Evolutionary conservation across 768 basidiomycete species (phyloP), one percentile per base, ranked within the genome.

Genomic region (Suillus lakei): DNA sequence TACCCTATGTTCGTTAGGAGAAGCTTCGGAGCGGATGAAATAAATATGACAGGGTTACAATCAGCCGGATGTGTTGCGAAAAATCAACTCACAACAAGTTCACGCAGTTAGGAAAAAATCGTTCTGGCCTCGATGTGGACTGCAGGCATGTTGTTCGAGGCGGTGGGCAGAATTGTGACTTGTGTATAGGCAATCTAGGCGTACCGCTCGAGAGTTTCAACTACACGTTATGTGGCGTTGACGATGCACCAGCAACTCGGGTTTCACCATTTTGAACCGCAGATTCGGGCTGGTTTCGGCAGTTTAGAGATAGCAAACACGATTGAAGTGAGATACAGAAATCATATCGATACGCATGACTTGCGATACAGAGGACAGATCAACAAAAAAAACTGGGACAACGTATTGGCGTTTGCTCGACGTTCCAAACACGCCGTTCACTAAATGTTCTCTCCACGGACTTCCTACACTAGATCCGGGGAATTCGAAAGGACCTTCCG

Each of bases 401-500:
- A 39, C 23, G 26, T 2, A 23, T 15, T 51, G 13, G 2, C n/a
- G n/a, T 9, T 32, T 21, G 18, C 12, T 54, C 53, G 32, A 51
- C 9, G 44, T 38, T 56, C 64, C 72, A 63, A 89, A 80, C 26
- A 88, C 79, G 12, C 88, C 84, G 62, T 87, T 64, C 5, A 66
- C 72, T 61, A 91, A 72, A 8, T 67, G 61, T 41, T 86, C 87
- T 68, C 76, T 84, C 90, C 90, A 51, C 16, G 50, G 26, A 18
- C 50, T 51, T 15, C 50, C 50, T 32, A 76, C 78, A 62, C 54
- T n/a, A 3, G 32, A 55, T 12, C 77, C 78, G 5, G 69, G 65
- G 34, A 79, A 79, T 2, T 91, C 3, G 68, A 66, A 5, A 72
- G 79, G 18, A 80, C 72, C 76, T 92, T 93, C 63, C 85, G 81